These are phyloP conservation scores for Medicago arabica DNA, from an alignment of 306 rosid species.

Conservation along the genomic window DNA sequence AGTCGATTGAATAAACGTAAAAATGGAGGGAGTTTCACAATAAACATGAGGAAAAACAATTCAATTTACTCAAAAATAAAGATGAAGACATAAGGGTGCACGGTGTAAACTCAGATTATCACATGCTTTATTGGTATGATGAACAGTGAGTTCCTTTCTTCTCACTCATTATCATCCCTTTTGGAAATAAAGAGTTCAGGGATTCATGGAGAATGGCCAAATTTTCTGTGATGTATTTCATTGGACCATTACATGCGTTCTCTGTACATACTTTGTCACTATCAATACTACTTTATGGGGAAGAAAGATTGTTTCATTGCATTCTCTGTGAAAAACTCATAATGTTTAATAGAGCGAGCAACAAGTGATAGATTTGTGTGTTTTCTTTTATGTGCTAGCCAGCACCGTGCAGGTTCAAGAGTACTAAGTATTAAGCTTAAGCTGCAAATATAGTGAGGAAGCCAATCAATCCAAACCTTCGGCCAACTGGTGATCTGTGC, in stretches of 20 bases:
- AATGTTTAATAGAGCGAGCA: background rate
- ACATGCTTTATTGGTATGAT: slow-evolving; percentile 15
- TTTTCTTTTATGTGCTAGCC: slow-evolving; percentile 19
- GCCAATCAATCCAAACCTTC: slow-evolving; percentile 65
- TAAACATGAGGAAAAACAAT: background rate
- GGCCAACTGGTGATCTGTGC: slow-evolving; percentile 88
- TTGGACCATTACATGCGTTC: background rate
- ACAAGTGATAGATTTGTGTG: slow-evolving; percentile 2
- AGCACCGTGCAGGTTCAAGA: slow-evolving; percentile 8
- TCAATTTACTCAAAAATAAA: slow-evolving; percentile 2
- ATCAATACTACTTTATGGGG: background rate
- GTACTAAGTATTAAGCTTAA: slow-evolving; percentile 12
- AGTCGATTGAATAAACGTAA: slow-evolving; percentile 7
- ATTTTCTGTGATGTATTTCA: background rate
- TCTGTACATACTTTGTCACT: background rate
- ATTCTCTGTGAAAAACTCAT: slow-evolving; percentile 21
- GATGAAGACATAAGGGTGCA: background rate
- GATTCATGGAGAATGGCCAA: slow-evolving; percentile 23
- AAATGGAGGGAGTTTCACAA: slow-evolving; percentile 5
- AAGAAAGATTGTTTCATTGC: background rate
- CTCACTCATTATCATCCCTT: slow-evolving; percentile 19
- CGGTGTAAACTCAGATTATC: background rate
- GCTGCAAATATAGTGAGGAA: slow-evolving; percentile 28
- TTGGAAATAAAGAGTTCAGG: slow-evolving; percentile 14
- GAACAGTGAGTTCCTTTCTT: slow-evolving; percentile 9